These are phyloP conservation scores for Hylodesmum podocarpum DNA, from an alignment of 306 rosid genomes.

Conservation along the genomic window DNA sequence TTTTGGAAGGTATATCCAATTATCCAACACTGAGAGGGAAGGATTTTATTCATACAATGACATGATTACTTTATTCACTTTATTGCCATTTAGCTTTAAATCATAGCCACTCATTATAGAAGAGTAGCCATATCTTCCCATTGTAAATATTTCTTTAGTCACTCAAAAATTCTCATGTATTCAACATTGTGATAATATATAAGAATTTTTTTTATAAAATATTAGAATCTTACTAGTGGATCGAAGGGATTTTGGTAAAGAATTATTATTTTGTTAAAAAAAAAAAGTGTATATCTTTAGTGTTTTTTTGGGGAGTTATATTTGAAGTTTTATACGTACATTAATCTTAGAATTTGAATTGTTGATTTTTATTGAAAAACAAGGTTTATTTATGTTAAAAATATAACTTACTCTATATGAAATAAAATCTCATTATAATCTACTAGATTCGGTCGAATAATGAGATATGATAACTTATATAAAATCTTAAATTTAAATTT, in stretches of 20 bases:
- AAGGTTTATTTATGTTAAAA: background rate
- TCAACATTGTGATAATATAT: background rate
- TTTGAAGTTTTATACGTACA: background rate
- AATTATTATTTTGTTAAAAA: no score
- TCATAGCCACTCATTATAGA: constrained; percentile 1
- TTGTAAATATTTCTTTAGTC: background rate
- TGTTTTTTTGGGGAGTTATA: background rate
- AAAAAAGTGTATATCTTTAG: background rate
- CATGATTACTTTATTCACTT: background rate
- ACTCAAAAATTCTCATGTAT: background rate
- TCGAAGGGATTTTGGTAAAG: background rate
- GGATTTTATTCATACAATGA: constrained; percentile 6
- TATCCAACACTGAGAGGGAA: background rate
- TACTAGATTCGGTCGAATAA: no score
- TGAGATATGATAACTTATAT: no score
- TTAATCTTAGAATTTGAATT: background rate
- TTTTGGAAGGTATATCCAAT: constrained; percentile 24
- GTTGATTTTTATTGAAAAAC: background rate
- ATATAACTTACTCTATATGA: background rate
- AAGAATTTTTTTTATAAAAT: background rate
- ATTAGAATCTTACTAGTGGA: background rate
- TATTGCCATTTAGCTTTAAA: constrained; percentile 18
- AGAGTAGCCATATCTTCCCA: background rate
- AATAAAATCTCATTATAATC: no score
- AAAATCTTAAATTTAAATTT: no score